Conservation (phyloP, 805 yeast species). For the Lipomyces chichibuensis region DNA sequence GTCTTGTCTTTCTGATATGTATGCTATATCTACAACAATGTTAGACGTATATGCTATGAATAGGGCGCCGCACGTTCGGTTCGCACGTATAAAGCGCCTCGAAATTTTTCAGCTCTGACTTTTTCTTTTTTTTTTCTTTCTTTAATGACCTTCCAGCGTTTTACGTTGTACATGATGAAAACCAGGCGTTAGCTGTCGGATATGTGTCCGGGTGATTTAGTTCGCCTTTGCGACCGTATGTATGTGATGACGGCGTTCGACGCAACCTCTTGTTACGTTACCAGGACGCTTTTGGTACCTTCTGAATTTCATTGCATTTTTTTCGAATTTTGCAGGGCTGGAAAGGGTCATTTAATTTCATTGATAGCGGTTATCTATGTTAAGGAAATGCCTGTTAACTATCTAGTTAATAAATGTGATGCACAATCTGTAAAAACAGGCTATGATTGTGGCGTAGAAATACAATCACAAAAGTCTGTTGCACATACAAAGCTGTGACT, state of each 20-base stretch:
- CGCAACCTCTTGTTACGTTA: constrained; percentile 37
- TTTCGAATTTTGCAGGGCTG: background rate
- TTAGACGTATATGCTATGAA: background rate
- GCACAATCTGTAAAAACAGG: too few relatives aligned
- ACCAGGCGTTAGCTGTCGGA: constrained; percentile 35
- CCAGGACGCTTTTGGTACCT: constrained; percentile 32
- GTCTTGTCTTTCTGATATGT: background rate
- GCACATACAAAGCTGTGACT: background rate
- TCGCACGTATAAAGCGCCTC: constrained; percentile 5
- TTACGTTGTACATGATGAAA: constrained; percentile 37
- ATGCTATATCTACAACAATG: background rate
- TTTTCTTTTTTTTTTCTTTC: constrained; percentile 19
- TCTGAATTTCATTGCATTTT: constrained; percentile 22
- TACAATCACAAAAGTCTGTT: too few relatives aligned
- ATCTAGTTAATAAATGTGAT: too few relatives aligned
- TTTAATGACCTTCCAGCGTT: constrained; percentile 37
- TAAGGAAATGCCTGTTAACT: background rate
- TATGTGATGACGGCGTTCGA: constrained; percentile 35
- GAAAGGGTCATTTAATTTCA: background rate
- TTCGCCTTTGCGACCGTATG: constrained; percentile 4
- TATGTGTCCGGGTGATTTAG: constrained; percentile 9
- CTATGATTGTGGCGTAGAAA: too few relatives aligned
- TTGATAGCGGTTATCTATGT: background rate
- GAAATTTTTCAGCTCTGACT: background rate
- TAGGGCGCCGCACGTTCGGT: background rate